Conservation (phyloP, 768 basidiomycete species). For the Boletus insuetus region DNA sequence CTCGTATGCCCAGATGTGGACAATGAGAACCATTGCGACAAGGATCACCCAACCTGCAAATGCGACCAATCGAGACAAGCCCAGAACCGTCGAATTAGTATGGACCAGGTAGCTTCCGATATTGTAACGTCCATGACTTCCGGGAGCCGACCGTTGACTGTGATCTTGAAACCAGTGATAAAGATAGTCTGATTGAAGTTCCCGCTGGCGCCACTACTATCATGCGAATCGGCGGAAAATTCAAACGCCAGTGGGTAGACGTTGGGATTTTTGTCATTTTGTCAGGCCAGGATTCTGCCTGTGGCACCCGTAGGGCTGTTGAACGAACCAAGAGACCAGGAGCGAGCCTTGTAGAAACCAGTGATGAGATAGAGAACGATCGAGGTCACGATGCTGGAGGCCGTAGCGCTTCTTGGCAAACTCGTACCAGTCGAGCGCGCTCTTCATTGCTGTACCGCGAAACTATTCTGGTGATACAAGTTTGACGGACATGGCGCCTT, state of each 20-base stretch:
- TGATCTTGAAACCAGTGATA: neutral
- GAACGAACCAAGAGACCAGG: neutral
- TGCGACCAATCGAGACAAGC: conserved; percentile 31
- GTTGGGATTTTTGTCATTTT: neutral
- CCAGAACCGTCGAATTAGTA: neutral
- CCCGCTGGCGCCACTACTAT: neutral
- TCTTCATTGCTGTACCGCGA: neutral
- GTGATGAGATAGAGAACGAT: conserved; percentile 2
- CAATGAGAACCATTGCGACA: conserved; percentile 57
- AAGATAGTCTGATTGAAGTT: neutral
- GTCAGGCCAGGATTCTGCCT: neutral
- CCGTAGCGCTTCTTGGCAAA: neutral
- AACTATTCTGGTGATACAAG: neutral
- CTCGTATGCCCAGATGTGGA: conserved; percentile 73
- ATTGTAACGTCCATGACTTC: neutral
- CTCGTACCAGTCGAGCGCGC: neutral
- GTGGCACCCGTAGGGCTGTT: neutral
- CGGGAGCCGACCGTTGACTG: neutral
- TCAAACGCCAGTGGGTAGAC: neutral
- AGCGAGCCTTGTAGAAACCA: neutral
- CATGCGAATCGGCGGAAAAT: neutral
- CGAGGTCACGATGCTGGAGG: too few species aligned
- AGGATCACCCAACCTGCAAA: conserved; percentile 64
- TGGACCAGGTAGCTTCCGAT: neutral
- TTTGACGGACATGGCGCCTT: neutral